phyloP scores from a whole-genome alignment of 352 stramenopile genomes.

The Phytophthora colocasiae region DNA sequence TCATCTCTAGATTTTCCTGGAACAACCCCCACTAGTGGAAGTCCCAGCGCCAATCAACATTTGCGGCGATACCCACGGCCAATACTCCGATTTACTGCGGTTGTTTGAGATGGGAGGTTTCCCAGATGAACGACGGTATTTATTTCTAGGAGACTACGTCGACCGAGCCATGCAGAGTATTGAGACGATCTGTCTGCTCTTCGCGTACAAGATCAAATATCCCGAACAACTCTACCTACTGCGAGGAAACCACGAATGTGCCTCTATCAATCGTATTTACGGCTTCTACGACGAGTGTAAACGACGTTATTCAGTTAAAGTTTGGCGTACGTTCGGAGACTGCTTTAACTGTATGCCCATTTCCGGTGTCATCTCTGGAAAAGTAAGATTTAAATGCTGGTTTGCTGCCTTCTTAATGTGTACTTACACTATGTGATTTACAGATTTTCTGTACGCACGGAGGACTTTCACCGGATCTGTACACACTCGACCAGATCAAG shows the following conservation, averaged over 20 bases:
- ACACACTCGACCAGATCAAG: conserved; percentile 97
- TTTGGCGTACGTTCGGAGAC: conserved; percentile 97
- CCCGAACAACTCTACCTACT: conserved; percentile 98
- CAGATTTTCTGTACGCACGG: conserved; percentile 99
- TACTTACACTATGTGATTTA: background rate
- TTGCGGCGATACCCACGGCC: conserved; percentile 97
- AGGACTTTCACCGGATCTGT: conserved; percentile 93
- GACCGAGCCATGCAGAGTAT: conserved; percentile 96
- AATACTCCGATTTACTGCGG: conserved; percentile 98
- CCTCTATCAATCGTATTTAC: conserved; percentile 99
- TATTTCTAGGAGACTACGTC: conserved; percentile 92
- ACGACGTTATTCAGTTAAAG: conserved; percentile 91
- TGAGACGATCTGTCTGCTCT: conserved; percentile 97
- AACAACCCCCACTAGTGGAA: conserved; percentile 95
- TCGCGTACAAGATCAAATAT: conserved; percentile 99
- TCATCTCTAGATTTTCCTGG: conserved; percentile 79
- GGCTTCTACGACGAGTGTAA: conserved; percentile 99
- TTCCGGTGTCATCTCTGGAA: conserved; percentile 95
- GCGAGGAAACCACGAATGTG: conserved; percentile 98
- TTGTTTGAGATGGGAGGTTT: conserved; percentile 96
- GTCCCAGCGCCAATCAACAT: conserved; percentile 97
- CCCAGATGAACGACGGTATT: conserved; percentile 76
- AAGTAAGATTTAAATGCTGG: conserved; percentile 43
- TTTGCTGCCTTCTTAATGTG: background rate
- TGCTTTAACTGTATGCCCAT: conserved; percentile 99